Base-by-base conservation (phyloP, 2,329 filamentous ascomycete genomes). In the Xylaria sp. region DNA sequence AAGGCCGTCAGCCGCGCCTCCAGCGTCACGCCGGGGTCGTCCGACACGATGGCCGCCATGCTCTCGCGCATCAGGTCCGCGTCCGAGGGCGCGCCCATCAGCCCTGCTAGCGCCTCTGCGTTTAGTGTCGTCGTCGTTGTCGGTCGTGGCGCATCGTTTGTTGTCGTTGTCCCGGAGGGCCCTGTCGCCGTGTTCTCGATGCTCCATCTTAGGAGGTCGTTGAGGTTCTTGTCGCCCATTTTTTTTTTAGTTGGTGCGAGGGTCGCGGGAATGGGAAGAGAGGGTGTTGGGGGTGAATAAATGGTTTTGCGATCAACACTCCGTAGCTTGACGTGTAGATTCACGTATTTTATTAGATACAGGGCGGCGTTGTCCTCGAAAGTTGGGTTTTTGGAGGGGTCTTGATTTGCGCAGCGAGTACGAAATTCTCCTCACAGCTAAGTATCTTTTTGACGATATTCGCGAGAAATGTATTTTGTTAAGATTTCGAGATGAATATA, bases 61-160 rank as follows among this genome's bases (percentile, higher is more conserved):
- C 92, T 86, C 59, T 91, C 88, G 74, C 88, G 89, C 96, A 99
- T 98, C 60, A 96, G 87, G 68, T 98, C 93, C 25, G 96, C 94
- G 70, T 99, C 95, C 2, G 91, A 93, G 47, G 92, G 92, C 0
- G 92, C 93, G 79, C 94, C 94, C 76, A 96, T 86, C 62, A 97
- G 85, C 15, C 91, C 85, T 49, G 87, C 87, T 67, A 97, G 85
- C 65, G 90, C 85, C 64, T 93, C 89, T 17, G 91, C 85, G 74
- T 89, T 89, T 71, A 96, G 84, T 63, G 51, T 71, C 56, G 55
- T 78, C n/a, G n/a, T n/a, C n/a, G n/a, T n/a, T n/a, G n/a, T n/a
- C n/a, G n/a, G n/a, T 56, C 47, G 78, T 67, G 74, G 76, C 66
- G 53, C 74, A 58, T 76, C 67, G 27, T 78, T 73, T 25, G 79